phyloP scores from a whole-genome alignment of 495 filamentous ascomycete species.

The Penicillium flavigenum region DNA sequence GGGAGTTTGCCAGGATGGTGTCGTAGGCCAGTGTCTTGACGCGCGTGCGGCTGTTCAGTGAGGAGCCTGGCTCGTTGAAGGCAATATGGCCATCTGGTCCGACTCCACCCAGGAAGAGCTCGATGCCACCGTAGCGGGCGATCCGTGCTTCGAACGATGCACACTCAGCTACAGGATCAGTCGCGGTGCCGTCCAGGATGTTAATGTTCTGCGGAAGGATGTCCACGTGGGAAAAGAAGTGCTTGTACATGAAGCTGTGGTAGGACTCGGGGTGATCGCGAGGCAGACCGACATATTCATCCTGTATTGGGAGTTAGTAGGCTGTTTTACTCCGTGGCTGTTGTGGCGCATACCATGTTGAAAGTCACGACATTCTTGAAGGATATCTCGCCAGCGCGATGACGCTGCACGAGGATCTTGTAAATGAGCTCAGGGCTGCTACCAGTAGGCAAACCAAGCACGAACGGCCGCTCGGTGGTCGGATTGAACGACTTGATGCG shows the following conservation, averaged over 20 bases:
- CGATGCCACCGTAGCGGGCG: slow-evolving; percentile 71
- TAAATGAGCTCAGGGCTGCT: slow-evolving; percentile 78
- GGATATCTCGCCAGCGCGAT: slow-evolving; percentile 76
- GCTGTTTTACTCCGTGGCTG: neutral
- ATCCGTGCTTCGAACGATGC: slow-evolving; percentile 77
- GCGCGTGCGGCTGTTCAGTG: slow-evolving; percentile 71
- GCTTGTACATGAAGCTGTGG: slow-evolving; percentile 88
- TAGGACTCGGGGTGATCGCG: slow-evolving; percentile 81
- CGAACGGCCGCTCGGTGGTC: slow-evolving; percentile 68
- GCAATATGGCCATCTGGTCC: slow-evolving; percentile 86
- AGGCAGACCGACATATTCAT: slow-evolving; percentile 83
- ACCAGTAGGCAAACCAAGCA: slow-evolving; percentile 81
- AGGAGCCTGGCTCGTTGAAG: slow-evolving; percentile 87
- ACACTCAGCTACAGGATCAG: slow-evolving; percentile 74
- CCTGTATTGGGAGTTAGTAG: slow-evolving; percentile 44
- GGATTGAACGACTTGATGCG: slow-evolving; percentile 74
- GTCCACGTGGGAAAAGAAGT: slow-evolving; percentile 88
- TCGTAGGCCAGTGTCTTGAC: slow-evolving; percentile 87
- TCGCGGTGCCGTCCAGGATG: slow-evolving; percentile 80
- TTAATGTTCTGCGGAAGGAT: slow-evolving; percentile 77
- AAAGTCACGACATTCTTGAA: slow-evolving; percentile 88
- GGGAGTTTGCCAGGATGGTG: slow-evolving; percentile 79
- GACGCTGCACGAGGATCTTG: slow-evolving; percentile 68
- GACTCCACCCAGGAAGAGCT: slow-evolving; percentile 82
- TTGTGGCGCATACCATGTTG: slow-evolving; percentile 69